Percentiles rank a stretch among this genome's conserved stretches.
Conservation (phyloP, 768 basidiomycete genomes). For the Lactifluus echinatus region DNA sequence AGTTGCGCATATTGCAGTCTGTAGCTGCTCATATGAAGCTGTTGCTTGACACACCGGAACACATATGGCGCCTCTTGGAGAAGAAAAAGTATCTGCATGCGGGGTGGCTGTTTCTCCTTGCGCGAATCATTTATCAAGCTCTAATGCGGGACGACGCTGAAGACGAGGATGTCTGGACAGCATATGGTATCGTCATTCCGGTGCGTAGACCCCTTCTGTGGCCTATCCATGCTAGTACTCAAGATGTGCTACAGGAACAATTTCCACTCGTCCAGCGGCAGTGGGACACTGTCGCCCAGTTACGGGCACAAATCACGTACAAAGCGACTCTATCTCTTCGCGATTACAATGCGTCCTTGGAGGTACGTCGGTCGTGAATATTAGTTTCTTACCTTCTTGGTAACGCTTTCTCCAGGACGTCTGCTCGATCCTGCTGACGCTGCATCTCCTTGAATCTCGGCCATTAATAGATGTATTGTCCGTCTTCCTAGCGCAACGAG, state of each 20-base stretch:
- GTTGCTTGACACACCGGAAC: conserved; percentile 86
- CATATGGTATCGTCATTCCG: conserved; percentile 52
- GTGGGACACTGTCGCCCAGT: conserved; percentile 85
- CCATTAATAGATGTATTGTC: conserved; percentile 66
- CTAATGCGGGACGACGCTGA: conserved; percentile 55
- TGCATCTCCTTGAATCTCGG: conserved; percentile 84
- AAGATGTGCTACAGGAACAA: conserved; percentile 46
- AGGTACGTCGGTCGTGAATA: conserved; percentile 33
- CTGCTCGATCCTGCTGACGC: conserved; percentile 70
- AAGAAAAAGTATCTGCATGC: conserved; percentile 72
- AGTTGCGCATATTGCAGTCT: conserved; percentile 58
- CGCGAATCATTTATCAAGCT: conserved; percentile 76
- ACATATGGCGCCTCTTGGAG: conserved; percentile 83
- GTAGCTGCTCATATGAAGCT: conserved; percentile 86
- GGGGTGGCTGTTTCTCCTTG: conserved; percentile 79
- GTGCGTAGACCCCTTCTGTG: conserved; percentile 31
- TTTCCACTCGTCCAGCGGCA: conserved; percentile 86
- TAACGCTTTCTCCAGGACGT: conserved; percentile 40
- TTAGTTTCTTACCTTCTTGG: neutral
- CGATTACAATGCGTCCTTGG: conserved; percentile 41
- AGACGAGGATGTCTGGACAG: conserved; percentile 52
- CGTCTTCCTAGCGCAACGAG: conserved; percentile 63
- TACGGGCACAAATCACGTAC: conserved; percentile 82
- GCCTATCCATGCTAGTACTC: neutral
- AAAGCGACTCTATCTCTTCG: conserved; percentile 79